A percentile compares a stretch with the other conserved stretches of the same genome.
Conservation (phyloP, 257 asterid genomes). For the Jaltomata sinuosa region DNA sequence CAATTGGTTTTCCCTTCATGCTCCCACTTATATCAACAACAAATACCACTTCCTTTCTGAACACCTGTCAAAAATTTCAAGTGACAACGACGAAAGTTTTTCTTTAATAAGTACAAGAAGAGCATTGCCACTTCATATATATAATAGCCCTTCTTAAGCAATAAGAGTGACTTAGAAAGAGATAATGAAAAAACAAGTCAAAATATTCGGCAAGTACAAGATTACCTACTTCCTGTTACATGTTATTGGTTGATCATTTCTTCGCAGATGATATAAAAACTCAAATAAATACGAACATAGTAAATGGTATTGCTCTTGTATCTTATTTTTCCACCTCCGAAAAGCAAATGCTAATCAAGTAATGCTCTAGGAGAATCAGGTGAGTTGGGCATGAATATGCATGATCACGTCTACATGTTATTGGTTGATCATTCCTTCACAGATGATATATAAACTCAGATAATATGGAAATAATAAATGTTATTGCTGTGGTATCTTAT, state of each 20-base stretch:
- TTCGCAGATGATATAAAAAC: background rate
- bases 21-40: conserved; percentile 44
- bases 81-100: background rate
- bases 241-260: background rate
- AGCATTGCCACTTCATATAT: background rate
- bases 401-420: background rate
- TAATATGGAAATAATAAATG: background rate
- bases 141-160: background rate
- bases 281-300: background rate
- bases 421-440: background rate
- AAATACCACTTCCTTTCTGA: conserved; percentile 31
- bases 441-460: background rate
- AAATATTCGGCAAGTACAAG: background rate
- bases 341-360: background rate
- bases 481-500: background rate
- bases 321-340: background rate
- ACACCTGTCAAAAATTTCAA: conserved; percentile 19
- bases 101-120: background rate
- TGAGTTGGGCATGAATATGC: background rate
- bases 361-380: background rate
- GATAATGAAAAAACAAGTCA: background rate
- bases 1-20: conserved; percentile 32
- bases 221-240: background rate
- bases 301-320: background rate
- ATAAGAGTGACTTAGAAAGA: background rate